Evolutionary conservation across 2,329 filamentous ascomycete genomes (phyloP).

Genomic region (Teratosphaeria destructans): DNA sequence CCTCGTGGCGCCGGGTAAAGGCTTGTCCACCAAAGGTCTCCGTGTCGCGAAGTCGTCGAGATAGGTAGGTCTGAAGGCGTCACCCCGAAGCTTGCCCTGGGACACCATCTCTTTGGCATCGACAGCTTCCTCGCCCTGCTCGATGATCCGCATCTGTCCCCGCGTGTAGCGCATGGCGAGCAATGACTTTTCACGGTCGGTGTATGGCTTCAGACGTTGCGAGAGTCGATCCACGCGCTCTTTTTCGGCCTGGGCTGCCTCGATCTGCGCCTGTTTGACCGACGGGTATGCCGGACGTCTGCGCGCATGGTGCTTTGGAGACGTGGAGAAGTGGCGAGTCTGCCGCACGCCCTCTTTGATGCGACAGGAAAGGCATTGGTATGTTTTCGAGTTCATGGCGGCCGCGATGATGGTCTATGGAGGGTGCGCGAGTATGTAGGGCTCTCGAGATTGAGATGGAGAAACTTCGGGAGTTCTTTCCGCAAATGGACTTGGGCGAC

Average conservation of each 20-base stretch:
- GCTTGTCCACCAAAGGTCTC: constrained; percentile 68
- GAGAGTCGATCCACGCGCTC: constrained; percentile 3
- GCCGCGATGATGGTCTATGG: neutral
- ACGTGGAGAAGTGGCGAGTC: constrained; percentile 31
- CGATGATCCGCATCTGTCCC: constrained; percentile 70
- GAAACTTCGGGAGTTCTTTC: neutral
- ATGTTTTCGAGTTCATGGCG: constrained; percentile 16
- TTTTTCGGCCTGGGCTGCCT: constrained; percentile 5
- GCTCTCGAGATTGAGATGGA: neutral
- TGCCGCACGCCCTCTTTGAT: constrained; percentile 12
- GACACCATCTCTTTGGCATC: constrained; percentile 61
- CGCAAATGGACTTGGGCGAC: neutral
- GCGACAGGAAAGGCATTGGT: constrained; percentile 25
- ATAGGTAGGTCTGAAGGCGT: constrained; percentile 63
- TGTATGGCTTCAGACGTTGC: constrained; percentile 43
- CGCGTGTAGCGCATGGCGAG: constrained; percentile 63
- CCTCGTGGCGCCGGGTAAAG: neutral
- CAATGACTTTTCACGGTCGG: constrained; percentile 50
- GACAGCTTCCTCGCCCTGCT: constrained; percentile 69
- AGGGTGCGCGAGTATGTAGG: neutral
- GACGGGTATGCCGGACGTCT: constrained; percentile 33
- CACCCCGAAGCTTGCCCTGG: constrained; percentile 61
- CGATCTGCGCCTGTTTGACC: constrained; percentile 25
- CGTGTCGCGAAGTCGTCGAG: constrained; percentile 73
- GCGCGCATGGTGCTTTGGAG: constrained; percentile 28